These are phyloP conservation scores for Populus trichocarpa DNA, from an alignment of 441 rosid species.

Conservation along the genomic window DNA sequence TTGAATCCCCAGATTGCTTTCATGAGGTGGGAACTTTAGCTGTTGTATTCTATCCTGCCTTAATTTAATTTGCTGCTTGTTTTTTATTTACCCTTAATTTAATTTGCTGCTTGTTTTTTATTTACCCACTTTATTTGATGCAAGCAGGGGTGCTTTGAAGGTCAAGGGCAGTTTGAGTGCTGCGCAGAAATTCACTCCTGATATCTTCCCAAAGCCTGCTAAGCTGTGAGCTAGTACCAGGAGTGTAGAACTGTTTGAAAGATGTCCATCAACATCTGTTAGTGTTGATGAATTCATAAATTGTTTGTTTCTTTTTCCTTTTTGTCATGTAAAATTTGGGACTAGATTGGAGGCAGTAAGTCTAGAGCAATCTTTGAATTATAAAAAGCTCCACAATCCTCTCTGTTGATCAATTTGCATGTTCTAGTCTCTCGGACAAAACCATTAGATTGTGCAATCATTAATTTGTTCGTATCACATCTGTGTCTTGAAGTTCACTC, in stretches of 20 bases:
- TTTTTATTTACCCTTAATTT: no score
- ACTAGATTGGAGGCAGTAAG: neutral
- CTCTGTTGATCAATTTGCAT: neutral
- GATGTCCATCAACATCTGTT: slow-evolving; percentile 1
- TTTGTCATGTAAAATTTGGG: neutral
- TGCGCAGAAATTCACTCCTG: slow-evolving; percentile 93
- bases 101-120: neutral
- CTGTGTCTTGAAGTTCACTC: neutral
- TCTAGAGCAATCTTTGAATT: neutral
- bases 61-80: no score
- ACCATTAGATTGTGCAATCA: neutral
- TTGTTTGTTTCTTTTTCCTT: neutral
- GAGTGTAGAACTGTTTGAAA: slow-evolving; percentile 4
- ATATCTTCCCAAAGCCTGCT: slow-evolving; percentile 91
- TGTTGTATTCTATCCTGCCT: neutral
- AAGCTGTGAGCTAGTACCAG: slow-evolving; percentile 57
- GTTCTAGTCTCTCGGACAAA: neutral
- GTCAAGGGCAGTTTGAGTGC: slow-evolving; percentile 91
- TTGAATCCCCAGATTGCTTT: slow-evolving; percentile 96
- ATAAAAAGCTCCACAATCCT: slow-evolving; percentile 5
- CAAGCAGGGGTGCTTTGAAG: slow-evolving; percentile 88
- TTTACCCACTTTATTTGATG: slow-evolving; percentile 5
- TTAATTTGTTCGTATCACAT: neutral
- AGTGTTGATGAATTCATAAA: neutral
- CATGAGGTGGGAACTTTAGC: slow-evolving; percentile 49